A percentile compares a stretch with the other conserved stretches of the same genome.
These are phyloP conservation scores for Penicillium occitanis DNA, from an alignment of 2,329 filamentous ascomycete genomes.

Conservation along the genomic window DNA sequence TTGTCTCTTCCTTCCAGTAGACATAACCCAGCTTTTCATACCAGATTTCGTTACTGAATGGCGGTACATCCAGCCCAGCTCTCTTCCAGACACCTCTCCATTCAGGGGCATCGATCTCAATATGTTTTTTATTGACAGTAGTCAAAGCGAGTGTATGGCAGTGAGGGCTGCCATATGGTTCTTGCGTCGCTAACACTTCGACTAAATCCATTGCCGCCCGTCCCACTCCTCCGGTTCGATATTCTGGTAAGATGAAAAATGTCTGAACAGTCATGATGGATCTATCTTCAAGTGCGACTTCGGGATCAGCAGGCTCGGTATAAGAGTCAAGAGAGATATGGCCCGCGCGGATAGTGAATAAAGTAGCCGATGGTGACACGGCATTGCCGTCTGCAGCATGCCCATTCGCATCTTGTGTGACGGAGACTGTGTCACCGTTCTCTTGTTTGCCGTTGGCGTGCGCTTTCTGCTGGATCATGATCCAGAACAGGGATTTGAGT, in stretches of 20 bases:
- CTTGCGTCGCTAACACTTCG: conserved; percentile 22
- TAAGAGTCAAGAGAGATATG: conserved; percentile 33
- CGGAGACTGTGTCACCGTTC: not conserved
- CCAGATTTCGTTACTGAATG: conserved; percentile 28
- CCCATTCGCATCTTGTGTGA: not conserved
- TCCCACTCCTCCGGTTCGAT: conserved; percentile 26
- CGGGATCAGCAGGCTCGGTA: conserved; percentile 23
- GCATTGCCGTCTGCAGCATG: not conserved
- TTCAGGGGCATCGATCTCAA: conserved; percentile 24
- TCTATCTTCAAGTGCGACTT: conserved; percentile 23
- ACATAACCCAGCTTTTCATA: conserved; percentile 31
- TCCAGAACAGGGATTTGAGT: conserved; percentile 28
- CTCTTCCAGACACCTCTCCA: conserved; percentile 22
- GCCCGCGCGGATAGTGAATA: conserved; percentile 24
- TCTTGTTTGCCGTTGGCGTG: not conserved
- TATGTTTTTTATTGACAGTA: conserved; percentile 28
- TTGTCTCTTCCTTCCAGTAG: conserved; percentile 29
- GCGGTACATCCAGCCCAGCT: conserved; percentile 17
- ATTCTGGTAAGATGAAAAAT: conserved; percentile 30
- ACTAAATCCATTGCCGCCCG: conserved; percentile 25
- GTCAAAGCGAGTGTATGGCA: conserved; percentile 24
- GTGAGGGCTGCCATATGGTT: conserved; percentile 25
- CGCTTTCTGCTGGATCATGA: conserved; percentile 18
- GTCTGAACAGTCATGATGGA: conserved; percentile 18
- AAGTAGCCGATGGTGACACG: not conserved